Conservation (phyloP, 2,329 filamentous ascomycete species). For the Elsinoe ampelina region DNA sequence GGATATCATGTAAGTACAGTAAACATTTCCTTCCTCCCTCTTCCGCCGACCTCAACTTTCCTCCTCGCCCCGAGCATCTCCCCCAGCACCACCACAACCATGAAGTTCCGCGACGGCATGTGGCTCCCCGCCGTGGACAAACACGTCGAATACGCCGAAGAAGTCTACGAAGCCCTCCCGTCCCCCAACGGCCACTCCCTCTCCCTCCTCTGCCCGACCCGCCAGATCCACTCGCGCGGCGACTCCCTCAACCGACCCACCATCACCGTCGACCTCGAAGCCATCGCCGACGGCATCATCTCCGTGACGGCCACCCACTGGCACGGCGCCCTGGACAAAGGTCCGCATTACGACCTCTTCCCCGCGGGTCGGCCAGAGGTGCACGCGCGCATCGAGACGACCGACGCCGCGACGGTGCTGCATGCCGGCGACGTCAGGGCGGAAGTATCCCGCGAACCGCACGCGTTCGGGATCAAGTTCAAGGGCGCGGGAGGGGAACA, state of each 20-base stretch:
- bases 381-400: constrained; percentile 33
- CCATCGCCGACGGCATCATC: constrained; percentile 50
- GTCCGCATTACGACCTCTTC: constrained; percentile 51
- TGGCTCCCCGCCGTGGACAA: constrained; percentile 56
- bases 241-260: constrained; percentile 50
- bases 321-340: constrained; percentile 42
- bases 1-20: background rate
- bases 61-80: background rate
- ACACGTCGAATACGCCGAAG: constrained; percentile 56
- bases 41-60: background rate
- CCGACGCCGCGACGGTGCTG: constrained; percentile 40
- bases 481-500: constrained; percentile 43
- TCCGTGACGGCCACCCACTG: constrained; percentile 52
- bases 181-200: constrained; percentile 39
- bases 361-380: constrained; percentile 41
- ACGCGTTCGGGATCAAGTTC: constrained; percentile 49
- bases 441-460: constrained; percentile 40
- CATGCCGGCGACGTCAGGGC: constrained; percentile 44
- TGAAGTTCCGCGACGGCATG: constrained; percentile 58
- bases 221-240: constrained; percentile 44
- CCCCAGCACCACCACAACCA: constrained; percentile 22
- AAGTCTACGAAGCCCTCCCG: constrained; percentile 46
- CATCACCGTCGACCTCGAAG: constrained; percentile 48
- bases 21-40: background rate
- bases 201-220: constrained; percentile 49